Base-by-base conservation (phyloP, 2,329 filamentous ascomycete genomes). In the Meredithiella fracta region DNA sequence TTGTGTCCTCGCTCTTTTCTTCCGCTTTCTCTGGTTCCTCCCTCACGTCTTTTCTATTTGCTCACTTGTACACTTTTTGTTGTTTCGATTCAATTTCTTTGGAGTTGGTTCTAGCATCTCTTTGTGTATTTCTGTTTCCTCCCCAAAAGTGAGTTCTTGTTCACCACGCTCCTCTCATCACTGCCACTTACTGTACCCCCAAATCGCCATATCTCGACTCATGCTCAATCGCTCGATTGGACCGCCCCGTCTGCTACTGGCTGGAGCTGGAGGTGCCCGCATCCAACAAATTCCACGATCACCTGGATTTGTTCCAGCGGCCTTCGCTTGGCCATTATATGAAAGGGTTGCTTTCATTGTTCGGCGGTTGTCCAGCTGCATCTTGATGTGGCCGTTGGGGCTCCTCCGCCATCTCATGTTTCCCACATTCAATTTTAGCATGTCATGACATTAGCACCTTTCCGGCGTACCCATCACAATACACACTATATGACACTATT, bases 71-170 rank as follows among this genome's bases (percentile, higher is more conserved):
- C 60, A 60, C 59, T 59, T 65, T 66, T 65, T 67, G 65, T 65
- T 65, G 29, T 69, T 64, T 22, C 40, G 20, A 49, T 14, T 49
- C 22, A 72, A 68, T 73, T 73, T 71, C 68, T 71, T 70, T 65
- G 68, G 68, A 68, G 54, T 64, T 63, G 29, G 29, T 34, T 34
- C 29, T 60, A 61, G 62, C 60, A 34, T 53, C 42, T 59, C 22
- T 49, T 49, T 34, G 59, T 59, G 31, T 58, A 58, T 59, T 63
- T 60, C 62, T 63, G 60, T 60, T 63, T 61, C 17, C 59, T 57
- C 71, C 72, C 67, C 68, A 75, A 75, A 74, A 75, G 73, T 75
- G 67, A 75, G 73, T 75, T 20, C 22, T 49, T 49, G 23, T 34
- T 34, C 29, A n/a, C n/a, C n/a, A 11, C 44, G 20, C 3, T 49